Percentiles rank a stretch among this genome's conserved stretches.
These are phyloP conservation scores for Erythrophleum fordii DNA, from an alignment of 306 rosid species.

Conservation along the genomic window DNA sequence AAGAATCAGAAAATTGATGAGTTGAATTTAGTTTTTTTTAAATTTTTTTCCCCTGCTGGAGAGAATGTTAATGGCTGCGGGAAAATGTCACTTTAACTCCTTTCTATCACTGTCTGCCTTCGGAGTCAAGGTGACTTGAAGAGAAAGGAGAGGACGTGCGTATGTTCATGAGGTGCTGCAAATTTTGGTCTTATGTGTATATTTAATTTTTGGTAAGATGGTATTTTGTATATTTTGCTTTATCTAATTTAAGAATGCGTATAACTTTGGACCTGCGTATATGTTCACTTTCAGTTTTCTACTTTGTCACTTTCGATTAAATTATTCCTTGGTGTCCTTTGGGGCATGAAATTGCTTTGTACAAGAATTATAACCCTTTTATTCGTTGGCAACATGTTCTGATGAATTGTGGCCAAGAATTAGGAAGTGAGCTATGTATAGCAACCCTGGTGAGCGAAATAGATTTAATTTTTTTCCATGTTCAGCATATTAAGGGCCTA, in stretches of 20 bases:
- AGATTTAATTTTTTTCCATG: background rate
- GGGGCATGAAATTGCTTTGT: background rate
- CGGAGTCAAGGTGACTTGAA: conserved; percentile 3
- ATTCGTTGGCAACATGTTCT: background rate
- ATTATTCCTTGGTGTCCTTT: background rate
- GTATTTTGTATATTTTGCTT: background rate
- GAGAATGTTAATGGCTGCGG: conserved; percentile 25
- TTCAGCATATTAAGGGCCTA: too few species aligned
- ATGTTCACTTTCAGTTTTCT: background rate
- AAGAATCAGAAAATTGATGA: conserved; percentile 62
- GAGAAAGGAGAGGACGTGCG: background rate
- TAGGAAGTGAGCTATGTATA: background rate
- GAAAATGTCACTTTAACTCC: background rate
- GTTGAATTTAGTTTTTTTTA: conserved; percentile 38
- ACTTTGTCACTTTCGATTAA: background rate
- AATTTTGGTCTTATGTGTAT: conserved; percentile 35
- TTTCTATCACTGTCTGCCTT: conserved; percentile 4
- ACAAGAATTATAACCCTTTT: background rate
- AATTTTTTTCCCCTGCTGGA: conserved; percentile 1
- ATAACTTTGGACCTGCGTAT: background rate
- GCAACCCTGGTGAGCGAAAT: background rate
- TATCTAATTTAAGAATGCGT: conserved; percentile 22
- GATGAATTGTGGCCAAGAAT: background rate
- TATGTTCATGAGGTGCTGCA: conserved; percentile 24
- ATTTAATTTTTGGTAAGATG: background rate